phyloP scores from a whole-genome alignment of 2,329 filamentous ascomycete genomes.

The Calonectria pseudoturangicola region DNA sequence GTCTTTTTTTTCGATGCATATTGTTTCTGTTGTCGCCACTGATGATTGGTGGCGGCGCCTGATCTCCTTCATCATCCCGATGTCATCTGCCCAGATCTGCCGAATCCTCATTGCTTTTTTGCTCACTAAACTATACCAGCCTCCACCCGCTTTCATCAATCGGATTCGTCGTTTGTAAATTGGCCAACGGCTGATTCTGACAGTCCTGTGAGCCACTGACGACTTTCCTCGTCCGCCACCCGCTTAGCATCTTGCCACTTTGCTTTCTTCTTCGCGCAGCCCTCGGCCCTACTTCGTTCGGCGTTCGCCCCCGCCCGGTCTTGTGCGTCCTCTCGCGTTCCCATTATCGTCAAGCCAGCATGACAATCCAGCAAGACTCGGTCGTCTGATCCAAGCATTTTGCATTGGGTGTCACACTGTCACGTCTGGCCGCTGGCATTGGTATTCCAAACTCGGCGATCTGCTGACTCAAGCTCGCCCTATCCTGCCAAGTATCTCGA shows the following conservation, averaged over 20 bases:
- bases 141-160: slow-evolving; percentile 1
- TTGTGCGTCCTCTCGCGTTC: slow-evolving; percentile 19
- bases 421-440: background rate
- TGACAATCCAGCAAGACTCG: slow-evolving; percentile 16
- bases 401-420: background rate
- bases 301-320: slow-evolving; percentile 1
- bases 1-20: background rate
- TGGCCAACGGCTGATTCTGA: slow-evolving; percentile 10
- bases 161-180: slow-evolving; percentile 2
- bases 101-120: slow-evolving; percentile 28
- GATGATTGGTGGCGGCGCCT: slow-evolving; percentile 1
- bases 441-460: slow-evolving; percentile 20
- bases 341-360: background rate
- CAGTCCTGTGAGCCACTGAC: slow-evolving; percentile 8
- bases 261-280: slow-evolving; percentile 14
- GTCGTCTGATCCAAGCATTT: slow-evolving; percentile 30
- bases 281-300: slow-evolving; percentile 33
- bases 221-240: slow-evolving; percentile 16
- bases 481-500: background rate
- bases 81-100: slow-evolving; percentile 29
- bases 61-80: slow-evolving; percentile 7
- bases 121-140: background rate
- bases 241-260: slow-evolving; percentile 12
- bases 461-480: background rate
- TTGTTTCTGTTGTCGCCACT: slow-evolving; percentile 2